Base-by-base conservation (phyloP, 2,329 filamentous ascomycete species). In the Colletotrichum scovillei region DNA sequence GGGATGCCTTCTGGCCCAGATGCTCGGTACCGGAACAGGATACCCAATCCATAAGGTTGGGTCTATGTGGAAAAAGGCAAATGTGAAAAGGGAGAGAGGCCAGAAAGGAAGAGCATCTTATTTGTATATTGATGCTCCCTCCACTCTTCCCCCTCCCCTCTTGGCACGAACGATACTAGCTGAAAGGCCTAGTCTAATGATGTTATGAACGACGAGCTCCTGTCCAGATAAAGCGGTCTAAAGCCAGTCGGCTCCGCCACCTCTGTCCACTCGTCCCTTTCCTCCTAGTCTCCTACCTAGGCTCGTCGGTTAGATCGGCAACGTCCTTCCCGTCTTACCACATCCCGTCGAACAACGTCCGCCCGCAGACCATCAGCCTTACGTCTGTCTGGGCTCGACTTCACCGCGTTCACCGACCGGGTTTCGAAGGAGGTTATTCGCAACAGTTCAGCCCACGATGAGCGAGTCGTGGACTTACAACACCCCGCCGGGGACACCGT, bases 401-500 rank as follows among this genome's bases (percentile, higher is more conserved):
- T 16, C 3, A 56, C 24, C 19, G 32, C 11, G 6, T n/a, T 49
- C 58, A 24, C 24, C 66, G 38, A 60, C 19, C 14, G 12, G n/a
- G 28, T 42, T 26, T n/a, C 22, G 16, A 24, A 57, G 32, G 60
- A 65, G 55, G 49, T 12, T 38, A 53, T 53, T 62, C 59, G 1
- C 12, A 46, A 46, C 32, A 16, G 26, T 49, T 26, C 32, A 14
- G 53, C 30, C 42, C 46, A 32, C 46, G 8, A 73, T 73, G 70
- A 65, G 55, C 26, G 32, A 64, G n/a, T 46, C 70, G 42, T 84
- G 83, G 83, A 81, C 81, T 2, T 82, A 80, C 77, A 83, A 84
- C 74, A 81, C 81, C 46, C 69, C 73, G 5, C 77, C 75, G 59
- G 77, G 80, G 73, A 80, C 80, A 6, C 78, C 79, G 11, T 81